Conservation (phyloP, 352 stramenopile genomes). For the Pythium myriotylum region DNA sequence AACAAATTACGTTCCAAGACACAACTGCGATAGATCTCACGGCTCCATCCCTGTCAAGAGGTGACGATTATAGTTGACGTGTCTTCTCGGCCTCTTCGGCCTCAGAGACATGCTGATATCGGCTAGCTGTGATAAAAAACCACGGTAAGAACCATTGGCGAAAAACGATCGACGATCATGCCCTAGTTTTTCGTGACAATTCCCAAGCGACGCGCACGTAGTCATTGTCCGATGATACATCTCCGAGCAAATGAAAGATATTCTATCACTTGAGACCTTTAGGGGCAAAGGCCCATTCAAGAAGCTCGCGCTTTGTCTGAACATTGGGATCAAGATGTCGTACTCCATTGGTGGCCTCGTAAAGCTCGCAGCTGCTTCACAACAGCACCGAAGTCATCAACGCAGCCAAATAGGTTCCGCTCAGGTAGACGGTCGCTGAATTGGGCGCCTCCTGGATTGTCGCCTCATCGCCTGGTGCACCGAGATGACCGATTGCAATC, state of each 20-base stretch:
- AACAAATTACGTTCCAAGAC: too few species aligned
- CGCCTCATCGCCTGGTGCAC: conserved; percentile 45
- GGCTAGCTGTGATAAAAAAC: too few species aligned
- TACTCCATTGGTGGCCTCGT: conserved; percentile 57
- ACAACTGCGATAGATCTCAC: too few species aligned
- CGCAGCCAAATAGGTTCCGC: conserved; percentile 41
- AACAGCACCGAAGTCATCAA: neutral
- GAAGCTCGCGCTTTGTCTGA: conserved; percentile 45
- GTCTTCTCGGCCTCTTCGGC: too few species aligned
- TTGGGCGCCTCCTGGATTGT: conserved; percentile 54
- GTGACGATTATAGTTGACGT: too few species aligned
- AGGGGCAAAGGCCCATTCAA: conserved; percentile 69
- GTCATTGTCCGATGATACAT: conserved; percentile 30
- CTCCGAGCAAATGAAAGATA: conserved; percentile 47
- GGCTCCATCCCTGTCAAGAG: too few species aligned
- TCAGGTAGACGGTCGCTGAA: conserved; percentile 53
- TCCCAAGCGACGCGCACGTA: conserved; percentile 55
- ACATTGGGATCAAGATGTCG: conserved; percentile 55
- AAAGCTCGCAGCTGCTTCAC: conserved; percentile 62
- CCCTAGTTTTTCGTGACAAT: conserved; percentile 71
- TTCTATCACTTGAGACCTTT: conserved; percentile 57
- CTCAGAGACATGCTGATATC: too few species aligned
- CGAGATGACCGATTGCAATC: conserved; percentile 54
- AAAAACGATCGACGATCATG: conserved; percentile 18
- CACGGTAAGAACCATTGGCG: too few species aligned